phyloP scores from a whole-genome alignment of 1,139 yeast species.

The Suhomyces bolitotheri region DNA sequence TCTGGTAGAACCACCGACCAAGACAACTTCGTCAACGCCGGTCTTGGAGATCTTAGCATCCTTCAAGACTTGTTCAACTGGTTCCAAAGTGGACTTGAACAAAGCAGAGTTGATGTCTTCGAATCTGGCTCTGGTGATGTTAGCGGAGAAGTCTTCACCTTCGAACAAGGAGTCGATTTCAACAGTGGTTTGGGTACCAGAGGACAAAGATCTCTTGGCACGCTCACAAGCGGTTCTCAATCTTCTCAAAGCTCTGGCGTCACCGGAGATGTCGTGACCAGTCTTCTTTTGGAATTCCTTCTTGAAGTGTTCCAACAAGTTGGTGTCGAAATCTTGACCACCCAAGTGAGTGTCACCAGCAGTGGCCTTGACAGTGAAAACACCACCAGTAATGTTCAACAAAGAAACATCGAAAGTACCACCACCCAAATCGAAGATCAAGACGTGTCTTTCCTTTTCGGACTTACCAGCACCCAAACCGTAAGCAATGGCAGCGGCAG shows the following conservation, averaged over 20 bases:
- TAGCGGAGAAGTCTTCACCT: conserved; percentile 95
- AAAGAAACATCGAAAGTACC: conserved; percentile 99
- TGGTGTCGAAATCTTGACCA: conserved; percentile 99
- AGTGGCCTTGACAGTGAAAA: conserved; percentile 98
- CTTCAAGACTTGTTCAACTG: conserved; percentile 97
- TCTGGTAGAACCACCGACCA: conserved; percentile 99
- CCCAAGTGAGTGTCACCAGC: conserved; percentile 99
- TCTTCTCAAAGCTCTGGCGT: conserved; percentile 97
- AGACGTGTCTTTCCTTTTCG: conserved; percentile 83
- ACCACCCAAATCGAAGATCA: conserved; percentile 97
- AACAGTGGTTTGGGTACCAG: conserved; percentile 93
- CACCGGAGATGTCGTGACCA: conserved; percentile 85
- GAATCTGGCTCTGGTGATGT: conserved; percentile 98
- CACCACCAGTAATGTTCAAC: conserved; percentile 97
- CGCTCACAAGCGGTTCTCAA: conserved; percentile 99
- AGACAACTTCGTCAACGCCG: conserved; percentile 90
- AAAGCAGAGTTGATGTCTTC: conserved; percentile 96
- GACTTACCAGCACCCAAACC: conserved; percentile 95
- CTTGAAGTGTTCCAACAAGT: conserved; percentile 91
- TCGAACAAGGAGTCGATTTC: conserved; percentile 96
- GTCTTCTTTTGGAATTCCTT: conserved; percentile 97
- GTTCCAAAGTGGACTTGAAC: conserved; percentile 94
- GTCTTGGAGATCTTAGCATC: conserved; percentile 92
- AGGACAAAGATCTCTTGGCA: conserved; percentile 98
- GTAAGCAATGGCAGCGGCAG: conserved; percentile 98